A percentile compares a stretch with the other conserved stretches of the same genome.
phyloP scores from a whole-genome alignment of 139 green algal species.

The Choricystis sp. region DNA sequence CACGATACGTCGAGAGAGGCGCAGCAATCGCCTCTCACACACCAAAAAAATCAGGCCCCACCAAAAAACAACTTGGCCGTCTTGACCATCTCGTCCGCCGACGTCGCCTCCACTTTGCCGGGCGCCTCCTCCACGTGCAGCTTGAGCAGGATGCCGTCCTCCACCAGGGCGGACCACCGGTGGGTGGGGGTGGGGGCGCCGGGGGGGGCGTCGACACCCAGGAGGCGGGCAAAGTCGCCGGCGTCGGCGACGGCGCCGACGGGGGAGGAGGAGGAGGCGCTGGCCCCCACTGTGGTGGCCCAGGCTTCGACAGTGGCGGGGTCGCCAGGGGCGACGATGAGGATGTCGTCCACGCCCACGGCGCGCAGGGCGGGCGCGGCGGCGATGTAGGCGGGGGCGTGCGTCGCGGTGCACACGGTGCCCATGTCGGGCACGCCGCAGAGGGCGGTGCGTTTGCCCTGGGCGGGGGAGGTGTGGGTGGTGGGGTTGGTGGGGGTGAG shows the following conservation, averaged over 20 bases:
- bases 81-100: background rate
- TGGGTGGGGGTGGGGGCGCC: background rate
- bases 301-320: conserved; percentile 6
- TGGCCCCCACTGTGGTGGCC: conserved; percentile 5
- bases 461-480: background rate
- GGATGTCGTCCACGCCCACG: conserved; percentile 11
- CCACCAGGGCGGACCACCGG: conserved; percentile 5
- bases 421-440: conserved; percentile 21
- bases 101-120: background rate
- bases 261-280: background rate
- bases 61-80: background rate
- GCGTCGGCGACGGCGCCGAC: background rate
- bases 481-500: background rate
- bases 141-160: conserved; percentile 11
- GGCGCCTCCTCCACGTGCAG: background rate
- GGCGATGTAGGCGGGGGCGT: conserved; percentile 10
- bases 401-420: conserved; percentile 8
- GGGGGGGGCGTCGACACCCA: background rate
- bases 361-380: background rate
- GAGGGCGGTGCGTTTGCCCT: conserved; percentile 9
- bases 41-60: too few relatives aligned
- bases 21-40: too few relatives aligned
- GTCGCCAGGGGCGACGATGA: conserved; percentile 3
- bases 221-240: background rate
- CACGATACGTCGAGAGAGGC: too few relatives aligned